phyloP scores from a whole-genome alignment of 208 protist species.

The Leishmania mexicana region DNA sequence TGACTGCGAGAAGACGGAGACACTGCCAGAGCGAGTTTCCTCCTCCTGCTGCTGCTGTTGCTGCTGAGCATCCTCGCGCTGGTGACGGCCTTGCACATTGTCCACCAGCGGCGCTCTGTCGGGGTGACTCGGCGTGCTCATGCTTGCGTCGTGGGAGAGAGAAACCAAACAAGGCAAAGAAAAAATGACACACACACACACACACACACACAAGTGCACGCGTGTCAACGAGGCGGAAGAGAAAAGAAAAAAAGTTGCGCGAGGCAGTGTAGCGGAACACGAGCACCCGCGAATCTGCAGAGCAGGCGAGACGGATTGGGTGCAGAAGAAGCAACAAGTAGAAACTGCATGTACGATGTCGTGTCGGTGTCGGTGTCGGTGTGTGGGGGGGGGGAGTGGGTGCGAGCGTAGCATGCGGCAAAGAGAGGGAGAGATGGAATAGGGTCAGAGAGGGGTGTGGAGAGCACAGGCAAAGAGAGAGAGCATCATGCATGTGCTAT shows the following conservation, averaged over 20 bases:
- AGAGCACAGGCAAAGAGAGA: neutral
- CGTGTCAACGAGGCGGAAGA: neutral
- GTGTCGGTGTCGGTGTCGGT: neutral
- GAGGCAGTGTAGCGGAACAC: neutral
- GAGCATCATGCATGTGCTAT: neutral
- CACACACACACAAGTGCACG: neutral
- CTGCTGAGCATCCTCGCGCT: neutral
- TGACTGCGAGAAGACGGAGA: neutral
- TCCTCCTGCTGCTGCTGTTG: neutral
- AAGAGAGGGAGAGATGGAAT: neutral
- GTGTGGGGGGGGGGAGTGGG: neutral
- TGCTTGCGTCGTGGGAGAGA: neutral
- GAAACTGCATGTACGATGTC: neutral
- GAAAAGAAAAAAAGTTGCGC: neutral
- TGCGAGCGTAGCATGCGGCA: neutral
- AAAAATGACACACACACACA: neutral
- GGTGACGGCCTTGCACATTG: neutral
- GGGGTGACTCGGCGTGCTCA: neutral
- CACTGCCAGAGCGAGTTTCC: too few species aligned
- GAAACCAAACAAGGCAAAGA: neutral
- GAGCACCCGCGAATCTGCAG: neutral
- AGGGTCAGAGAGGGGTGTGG: neutral
- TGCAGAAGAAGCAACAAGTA: neutral
- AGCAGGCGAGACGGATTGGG: neutral
- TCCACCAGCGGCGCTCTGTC: neutral